Evolutionary conservation across 2,329 filamentous ascomycete genomes (phyloP).

Genomic region (Ceratocystis cubensis): DNA sequence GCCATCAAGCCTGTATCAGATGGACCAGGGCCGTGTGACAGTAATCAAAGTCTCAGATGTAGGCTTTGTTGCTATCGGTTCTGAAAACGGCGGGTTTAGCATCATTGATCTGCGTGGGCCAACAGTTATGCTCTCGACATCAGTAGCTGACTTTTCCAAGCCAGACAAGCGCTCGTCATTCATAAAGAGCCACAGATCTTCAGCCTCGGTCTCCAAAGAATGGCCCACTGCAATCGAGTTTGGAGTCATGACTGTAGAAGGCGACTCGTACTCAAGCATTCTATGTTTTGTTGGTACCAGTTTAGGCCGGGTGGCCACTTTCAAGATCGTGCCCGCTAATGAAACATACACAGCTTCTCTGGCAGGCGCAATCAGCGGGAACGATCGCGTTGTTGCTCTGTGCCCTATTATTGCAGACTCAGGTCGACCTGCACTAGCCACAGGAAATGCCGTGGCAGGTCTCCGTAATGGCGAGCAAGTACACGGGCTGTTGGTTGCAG

Average conservation of each 20-base stretch:
- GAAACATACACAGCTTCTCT: conserved; percentile 61
- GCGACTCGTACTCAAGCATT: conserved; percentile 92
- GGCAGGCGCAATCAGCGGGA: conserved; percentile 53
- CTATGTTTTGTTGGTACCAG: conserved; percentile 84
- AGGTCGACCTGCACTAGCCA: conserved; percentile 64
- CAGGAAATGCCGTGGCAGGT: conserved; percentile 59
- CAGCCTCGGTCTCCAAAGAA: conserved; percentile 39
- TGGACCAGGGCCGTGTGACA: conserved; percentile 51
- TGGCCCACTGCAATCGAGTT: conserved; percentile 79
- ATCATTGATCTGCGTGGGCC: conserved; percentile 84
- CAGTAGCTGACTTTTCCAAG: conserved; percentile 61
- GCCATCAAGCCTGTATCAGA: conserved; percentile 57
- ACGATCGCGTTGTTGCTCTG: conserved; percentile 61
- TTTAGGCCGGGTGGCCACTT: conserved; percentile 68
- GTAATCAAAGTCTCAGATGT: conserved; percentile 78
- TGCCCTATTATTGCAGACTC: conserved; percentile 67
- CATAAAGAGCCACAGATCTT: conserved; percentile 33
- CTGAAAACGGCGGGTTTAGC: conserved; percentile 65
- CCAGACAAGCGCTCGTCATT: conserved; percentile 67
- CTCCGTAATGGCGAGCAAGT: conserved; percentile 62
- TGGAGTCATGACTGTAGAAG: conserved; percentile 82
- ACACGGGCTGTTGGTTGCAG: conserved; percentile 68
- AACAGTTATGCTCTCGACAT: conserved; percentile 63
- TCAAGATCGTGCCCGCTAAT: conserved; percentile 72
- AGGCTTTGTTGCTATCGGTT: conserved; percentile 80